phyloP scores from a whole-genome alignment of 2,329 filamentous ascomycete genomes.

The Thielaviopsis ethacetica region DNA sequence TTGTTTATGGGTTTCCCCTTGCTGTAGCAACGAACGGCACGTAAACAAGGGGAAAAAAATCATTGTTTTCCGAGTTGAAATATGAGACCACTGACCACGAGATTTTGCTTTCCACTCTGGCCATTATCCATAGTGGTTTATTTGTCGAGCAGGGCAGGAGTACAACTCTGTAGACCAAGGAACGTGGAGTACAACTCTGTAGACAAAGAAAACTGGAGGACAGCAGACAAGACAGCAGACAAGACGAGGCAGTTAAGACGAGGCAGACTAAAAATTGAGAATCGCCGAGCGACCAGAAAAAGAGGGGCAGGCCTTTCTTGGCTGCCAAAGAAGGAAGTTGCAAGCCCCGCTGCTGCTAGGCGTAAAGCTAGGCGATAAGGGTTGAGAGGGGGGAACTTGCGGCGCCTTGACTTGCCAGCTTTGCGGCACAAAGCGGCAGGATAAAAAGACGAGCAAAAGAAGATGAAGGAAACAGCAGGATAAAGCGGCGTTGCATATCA shows the following conservation, averaged over 20 bases:
- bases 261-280: too few relatives aligned
- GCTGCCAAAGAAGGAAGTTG: not conserved
- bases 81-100: not conserved
- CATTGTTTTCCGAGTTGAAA: not conserved
- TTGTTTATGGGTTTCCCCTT: not conserved
- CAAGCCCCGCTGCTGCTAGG: not conserved
- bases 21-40: not conserved
- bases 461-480: not conserved
- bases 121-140: not conserved
- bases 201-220: too few relatives aligned
- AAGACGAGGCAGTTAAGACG: too few relatives aligned
- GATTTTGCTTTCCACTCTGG: not conserved
- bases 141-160: not conserved
- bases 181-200: too few relatives aligned
- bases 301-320: not conserved
- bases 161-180: not conserved
- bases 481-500: not conserved
- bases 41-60: not conserved
- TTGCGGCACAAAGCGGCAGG: not conserved
- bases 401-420: not conserved
- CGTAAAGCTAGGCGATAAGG: not conserved
- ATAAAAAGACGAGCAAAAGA: not conserved
- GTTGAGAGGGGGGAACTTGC: not conserved
- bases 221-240: too few relatives aligned
- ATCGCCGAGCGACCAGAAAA: not conserved